A percentile compares a stretch with the other conserved stretches of the same genome.
These are phyloP conservation scores for Stagonosporopsis rhizophila DNA, from an alignment of 2,329 filamentous ascomycete genomes.

Conservation along the genomic window DNA sequence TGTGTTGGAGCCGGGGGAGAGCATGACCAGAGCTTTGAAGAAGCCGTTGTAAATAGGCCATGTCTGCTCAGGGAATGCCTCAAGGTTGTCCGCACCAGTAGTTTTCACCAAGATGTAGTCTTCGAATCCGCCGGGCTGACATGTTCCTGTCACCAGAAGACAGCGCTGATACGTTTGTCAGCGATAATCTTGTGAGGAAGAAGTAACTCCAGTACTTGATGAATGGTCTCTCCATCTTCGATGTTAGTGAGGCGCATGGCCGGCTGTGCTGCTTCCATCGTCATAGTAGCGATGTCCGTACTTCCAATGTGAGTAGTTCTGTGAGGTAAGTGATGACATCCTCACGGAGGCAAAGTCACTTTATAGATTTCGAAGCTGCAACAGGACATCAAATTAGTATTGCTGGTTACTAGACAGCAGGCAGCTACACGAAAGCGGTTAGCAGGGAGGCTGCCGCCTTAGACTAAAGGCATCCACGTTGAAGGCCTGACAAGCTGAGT, in stretches of 20 bases:
- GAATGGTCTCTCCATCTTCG: slow-evolving; percentile 37
- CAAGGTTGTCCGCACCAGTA: slow-evolving; percentile 23
- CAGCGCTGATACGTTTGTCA: slow-evolving; percentile 29
- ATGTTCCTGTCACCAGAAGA: slow-evolving; percentile 40
- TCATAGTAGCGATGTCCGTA: not conserved
- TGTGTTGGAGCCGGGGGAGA: slow-evolving; percentile 36
- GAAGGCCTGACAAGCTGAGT: not conserved
- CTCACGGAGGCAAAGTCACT: not conserved
- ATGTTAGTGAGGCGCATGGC: slow-evolving; percentile 28
- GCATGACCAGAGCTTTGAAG: slow-evolving; percentile 44
- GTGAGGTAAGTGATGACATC: not conserved
- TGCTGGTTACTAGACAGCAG: not conserved
- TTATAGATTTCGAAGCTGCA: not conserved
- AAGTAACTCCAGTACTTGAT: slow-evolving; percentile 23
- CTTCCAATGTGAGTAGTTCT: not conserved
- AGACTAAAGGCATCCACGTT: not conserved
- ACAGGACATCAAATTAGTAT: not conserved
- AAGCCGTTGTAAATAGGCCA: slow-evolving; percentile 47
- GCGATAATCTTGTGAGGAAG: not conserved
- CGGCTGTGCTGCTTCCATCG: not conserved
- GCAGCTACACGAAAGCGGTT: slow-evolving; percentile 8
- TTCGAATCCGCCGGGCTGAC: slow-evolving; percentile 20
- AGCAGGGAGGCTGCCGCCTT: slow-evolving; percentile 9
- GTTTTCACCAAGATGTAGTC: slow-evolving; percentile 34
- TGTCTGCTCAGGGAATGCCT: slow-evolving; percentile 35